These are phyloP conservation scores for Apiosordaria backusii DNA, from an alignment of 495 filamentous ascomycete genomes.

Conservation along the genomic window DNA sequence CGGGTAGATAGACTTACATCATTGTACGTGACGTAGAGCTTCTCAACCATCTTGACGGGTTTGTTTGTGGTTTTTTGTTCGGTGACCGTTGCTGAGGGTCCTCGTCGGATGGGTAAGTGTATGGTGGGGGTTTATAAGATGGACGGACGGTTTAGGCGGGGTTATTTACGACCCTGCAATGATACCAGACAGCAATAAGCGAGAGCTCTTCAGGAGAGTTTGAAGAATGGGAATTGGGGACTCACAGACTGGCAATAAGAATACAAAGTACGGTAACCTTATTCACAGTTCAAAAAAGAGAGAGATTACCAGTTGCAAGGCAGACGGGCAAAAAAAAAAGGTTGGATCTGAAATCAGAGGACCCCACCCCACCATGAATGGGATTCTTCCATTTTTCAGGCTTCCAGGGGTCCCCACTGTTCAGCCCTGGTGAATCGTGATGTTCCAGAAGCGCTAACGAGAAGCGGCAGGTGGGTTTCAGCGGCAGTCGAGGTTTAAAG, in stretches of 20 bases:
- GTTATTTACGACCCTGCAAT: conserved; percentile 5
- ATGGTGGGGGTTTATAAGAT: neutral
- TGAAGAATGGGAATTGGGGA: neutral
- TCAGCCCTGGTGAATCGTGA: neutral
- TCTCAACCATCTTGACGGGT: conserved; percentile 66
- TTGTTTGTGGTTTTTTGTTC: conserved; percentile 12
- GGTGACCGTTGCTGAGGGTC: neutral
- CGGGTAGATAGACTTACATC: conserved; percentile 56
- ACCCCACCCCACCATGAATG: conserved; percentile 14
- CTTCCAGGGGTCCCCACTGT: neutral
- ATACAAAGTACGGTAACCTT: neutral
- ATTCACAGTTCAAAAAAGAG: neutral
- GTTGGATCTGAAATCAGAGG: conserved; percentile 1
- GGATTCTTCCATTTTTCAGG: neutral
- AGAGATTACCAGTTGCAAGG: neutral
- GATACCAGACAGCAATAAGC: conserved; percentile 5
- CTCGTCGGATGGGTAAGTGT: conserved; percentile 1
- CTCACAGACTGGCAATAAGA: neutral
- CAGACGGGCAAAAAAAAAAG: conserved; percentile 13
- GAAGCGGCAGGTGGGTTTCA: conserved; percentile 10
- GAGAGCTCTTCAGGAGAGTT: neutral
- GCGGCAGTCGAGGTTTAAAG: too few relatives aligned
- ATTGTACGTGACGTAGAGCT: conserved; percentile 94
- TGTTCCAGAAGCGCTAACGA: conserved; percentile 9
- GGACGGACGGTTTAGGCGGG: neutral